phyloP scores from a whole-genome alignment of 1,284 basidiomycete species.

The Volvariella surrecta region DNA sequence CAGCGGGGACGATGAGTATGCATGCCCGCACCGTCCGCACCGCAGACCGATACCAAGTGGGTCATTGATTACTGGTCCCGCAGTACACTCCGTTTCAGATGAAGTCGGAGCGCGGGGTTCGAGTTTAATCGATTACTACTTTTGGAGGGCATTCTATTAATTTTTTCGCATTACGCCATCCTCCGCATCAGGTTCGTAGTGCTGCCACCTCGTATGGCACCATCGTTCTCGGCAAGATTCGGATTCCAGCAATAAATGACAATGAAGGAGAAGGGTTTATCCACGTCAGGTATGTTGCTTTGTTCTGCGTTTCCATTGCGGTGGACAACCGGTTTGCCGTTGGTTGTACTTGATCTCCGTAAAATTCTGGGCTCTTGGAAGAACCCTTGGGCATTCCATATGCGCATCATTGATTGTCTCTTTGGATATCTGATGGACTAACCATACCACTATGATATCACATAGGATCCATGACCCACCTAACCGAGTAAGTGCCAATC shows the following conservation, averaged over 20 bases:
- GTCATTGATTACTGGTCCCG: no score
- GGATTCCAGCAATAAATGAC: constrained; percentile 57
- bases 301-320: not conserved
- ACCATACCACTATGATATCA: not conserved
- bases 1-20: no score
- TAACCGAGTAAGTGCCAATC: constrained; percentile 40
- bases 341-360: not conserved
- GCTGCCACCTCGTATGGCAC: constrained; percentile 46
- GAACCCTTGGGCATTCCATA: not conserved
- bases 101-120: no score
- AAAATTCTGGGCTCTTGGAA: not conserved
- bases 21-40: no score
- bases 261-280: constrained; percentile 55
- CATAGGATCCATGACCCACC: constrained; percentile 66
- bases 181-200: constrained; percentile 23
- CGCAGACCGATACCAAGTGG: no score
- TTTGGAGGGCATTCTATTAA: no score
- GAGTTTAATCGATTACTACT: no score
- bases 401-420: no score
- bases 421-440: constrained; percentile 2
- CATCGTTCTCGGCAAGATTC: constrained; percentile 70
- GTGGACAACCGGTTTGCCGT: not conserved
- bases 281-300: constrained; percentile 53
- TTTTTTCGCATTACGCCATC: not conserved
- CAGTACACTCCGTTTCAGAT: no score